Base-by-base conservation (phyloP, 106 monocot genomes). In the Gastrodia elata region DNA sequence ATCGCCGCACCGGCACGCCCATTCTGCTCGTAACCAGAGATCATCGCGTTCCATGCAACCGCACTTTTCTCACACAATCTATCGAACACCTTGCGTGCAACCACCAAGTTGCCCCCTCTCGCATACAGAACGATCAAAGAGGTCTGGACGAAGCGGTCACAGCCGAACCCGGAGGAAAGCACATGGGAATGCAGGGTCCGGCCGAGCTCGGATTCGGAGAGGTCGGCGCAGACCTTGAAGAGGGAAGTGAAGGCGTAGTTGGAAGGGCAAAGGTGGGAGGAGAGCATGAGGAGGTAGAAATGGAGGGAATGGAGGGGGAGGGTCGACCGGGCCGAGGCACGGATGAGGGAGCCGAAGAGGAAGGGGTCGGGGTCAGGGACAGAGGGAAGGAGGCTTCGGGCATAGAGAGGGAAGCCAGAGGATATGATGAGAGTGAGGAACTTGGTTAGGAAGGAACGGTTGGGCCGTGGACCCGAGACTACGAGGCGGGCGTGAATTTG, bases 1-100 rank as follows among this genome's bases (percentile, higher is more conserved):
- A 89, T 58, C 10, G 85, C 83, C 32, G 76, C 76, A 3, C 76
- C 74, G 1, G 75, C 78, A 42, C 76, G 55, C 11, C 89, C 89
- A 64, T 89, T 89, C 76, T 89, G 89, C 79, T 85, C 85, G 68
- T 89, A 89, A 35, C 80, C 85, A 16, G 83, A 80, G 35, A 89
- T 83, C 79, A 88, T 79, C 1, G 82, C 69, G 26, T 87, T 89
- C 84, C 85, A 85, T 27, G 85, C 78, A n/a, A 89, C 83, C 9
- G 79, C 38, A 64, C 61, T 85, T 59, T 67, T 80, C 1, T 43
- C 48, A 18, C 68, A 56, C 14, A 89, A 81, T 85, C 76, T 76
- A 72, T 85, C 83, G 43, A 89, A 89, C 78, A 85, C 41, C 83
- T 65, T 73, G 20, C 79, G 71, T 0, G 89, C 89, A 34, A 65